Base-by-base conservation (phyloP, 140 eudicot species). In the Bidens hawaiensis region DNA sequence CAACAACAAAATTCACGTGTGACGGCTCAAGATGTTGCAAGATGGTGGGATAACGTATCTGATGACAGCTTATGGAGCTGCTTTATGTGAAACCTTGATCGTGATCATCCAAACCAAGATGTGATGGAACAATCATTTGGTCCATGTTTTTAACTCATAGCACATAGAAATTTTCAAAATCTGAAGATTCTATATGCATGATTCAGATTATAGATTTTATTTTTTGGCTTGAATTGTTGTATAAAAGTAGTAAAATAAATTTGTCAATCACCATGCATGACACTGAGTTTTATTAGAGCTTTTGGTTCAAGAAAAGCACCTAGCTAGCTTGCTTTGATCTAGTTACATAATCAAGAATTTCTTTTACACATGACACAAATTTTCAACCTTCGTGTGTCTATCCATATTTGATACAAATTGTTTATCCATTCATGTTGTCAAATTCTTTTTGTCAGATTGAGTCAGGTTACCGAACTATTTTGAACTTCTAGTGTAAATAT, bases 1-100 rank as follows among this genome's bases (percentile, higher is more conserved):
- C 74, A 58, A 24, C 77, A 70, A 50, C 69, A 41, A 45, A 57
- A 41, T 63, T 68, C 53, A 17, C 47, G 74, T 50, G 55, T 41
- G 48, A 55, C 48, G 69, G 76, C 76, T 56, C 76, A 70, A 69
- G 76, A 70, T 27, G 76, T 76, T 76, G 62, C 73, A 56, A 42
- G 57, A 1, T 62, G 73, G 68, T 76, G 62, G 73, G 76, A 70
- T 17, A 57, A 45, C 0, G 59, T 47, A 38, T 30, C 69, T 4
- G 76, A 76, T 14, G 81, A 76, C 24, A 38, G 59, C 27, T 38
- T 69, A 30, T 76, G 81, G 81, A 56, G 73, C 51, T 52, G 72
- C 2, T 64, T 56, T 49, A 3, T 62, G 42, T 70, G 76, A 76
- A 70, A 76, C 28, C 42, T 27, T 13, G 69, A 56, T 4, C 50